phyloP scores from a whole-genome alignment of 1,284 basidiomycete species.

The Veloporphyrellus conicus region DNA sequence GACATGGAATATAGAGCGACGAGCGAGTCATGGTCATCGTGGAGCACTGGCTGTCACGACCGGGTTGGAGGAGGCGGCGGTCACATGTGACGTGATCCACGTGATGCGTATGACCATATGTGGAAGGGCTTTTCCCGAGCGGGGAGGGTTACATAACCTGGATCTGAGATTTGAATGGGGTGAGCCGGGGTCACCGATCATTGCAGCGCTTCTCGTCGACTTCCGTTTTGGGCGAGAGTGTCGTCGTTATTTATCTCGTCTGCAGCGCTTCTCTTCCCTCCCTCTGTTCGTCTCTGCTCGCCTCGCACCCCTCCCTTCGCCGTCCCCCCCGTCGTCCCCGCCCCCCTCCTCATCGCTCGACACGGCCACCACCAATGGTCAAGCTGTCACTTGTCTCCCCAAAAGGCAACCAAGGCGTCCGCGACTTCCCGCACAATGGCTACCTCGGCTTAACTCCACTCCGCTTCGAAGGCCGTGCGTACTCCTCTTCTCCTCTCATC shows the following conservation, averaged over 20 bases:
- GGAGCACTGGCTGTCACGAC: too few species aligned
- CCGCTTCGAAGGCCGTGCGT: constrained; percentile 69
- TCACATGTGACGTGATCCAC: constrained; percentile 21
- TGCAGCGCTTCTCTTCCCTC: constrained; percentile 30
- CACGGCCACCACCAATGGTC: constrained; percentile 48
- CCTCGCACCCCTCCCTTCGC: constrained; percentile 27
- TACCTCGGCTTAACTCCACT: constrained; percentile 77
- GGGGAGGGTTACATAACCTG: constrained; percentile 8
- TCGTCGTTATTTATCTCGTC: constrained; percentile 34
- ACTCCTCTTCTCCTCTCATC: constrained; percentile 9
- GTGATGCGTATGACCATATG: constrained; percentile 16
- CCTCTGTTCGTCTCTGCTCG: constrained; percentile 13
- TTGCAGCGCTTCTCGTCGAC: constrained; percentile 30
- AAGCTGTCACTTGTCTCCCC: constrained; percentile 57
- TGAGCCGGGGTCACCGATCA: constrained; percentile 29
- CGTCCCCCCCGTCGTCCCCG: constrained; percentile 24
- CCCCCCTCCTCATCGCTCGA: constrained; percentile 29
- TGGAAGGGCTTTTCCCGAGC: too few species aligned
- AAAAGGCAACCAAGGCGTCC: constrained; percentile 62
- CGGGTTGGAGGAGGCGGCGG: neutral
- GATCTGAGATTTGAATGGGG: constrained; percentile 29
- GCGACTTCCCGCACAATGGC: constrained; percentile 71
- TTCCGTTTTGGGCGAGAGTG: constrained; percentile 29
- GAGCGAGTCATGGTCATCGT: constrained; percentile 41
- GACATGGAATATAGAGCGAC: constrained; percentile 45